These are phyloP conservation scores for Saturnispora sekii DNA, from an alignment of 805 yeast species.

Conservation along the genomic window DNA sequence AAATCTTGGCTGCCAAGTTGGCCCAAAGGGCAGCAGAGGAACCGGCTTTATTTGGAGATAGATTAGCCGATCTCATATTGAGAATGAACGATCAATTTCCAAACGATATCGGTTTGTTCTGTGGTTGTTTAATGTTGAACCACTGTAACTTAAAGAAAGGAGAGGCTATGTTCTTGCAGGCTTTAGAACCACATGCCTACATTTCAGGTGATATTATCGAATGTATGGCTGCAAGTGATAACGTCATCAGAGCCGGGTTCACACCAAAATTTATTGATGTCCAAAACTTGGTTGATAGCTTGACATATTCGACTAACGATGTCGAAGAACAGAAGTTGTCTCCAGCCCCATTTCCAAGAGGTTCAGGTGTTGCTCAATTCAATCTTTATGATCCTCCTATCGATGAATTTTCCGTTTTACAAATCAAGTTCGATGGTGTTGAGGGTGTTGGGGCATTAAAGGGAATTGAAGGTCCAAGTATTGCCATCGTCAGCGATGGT, in stretches of 20 bases:
- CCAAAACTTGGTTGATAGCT: slow-evolving; percentile 75
- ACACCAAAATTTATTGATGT: slow-evolving; percentile 99
- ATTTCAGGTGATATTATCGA: slow-evolving; percentile 96
- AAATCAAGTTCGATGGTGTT: slow-evolving; percentile 50
- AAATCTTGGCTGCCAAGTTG: slow-evolving; percentile 48
- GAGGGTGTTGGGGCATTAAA: slow-evolving; percentile 47
- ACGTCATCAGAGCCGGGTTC: slow-evolving; percentile 97
- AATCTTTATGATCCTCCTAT: slow-evolving; percentile 90
- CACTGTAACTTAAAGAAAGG: slow-evolving; percentile 78
- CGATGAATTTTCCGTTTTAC: slow-evolving; percentile 90
- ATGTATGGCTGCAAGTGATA: slow-evolving; percentile 99
- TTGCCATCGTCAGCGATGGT: slow-evolving; percentile 78
- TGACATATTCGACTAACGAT: slow-evolving; percentile 80
- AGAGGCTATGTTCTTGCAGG: slow-evolving; percentile 93
- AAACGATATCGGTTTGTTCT: slow-evolving; percentile 86
- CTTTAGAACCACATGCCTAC: slow-evolving; percentile 97
- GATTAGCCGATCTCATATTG: slow-evolving; percentile 62
- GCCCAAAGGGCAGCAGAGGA: slow-evolving; percentile 52
- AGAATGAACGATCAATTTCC: slow-evolving; percentile 86
- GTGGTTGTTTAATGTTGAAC: slow-evolving; percentile 89
- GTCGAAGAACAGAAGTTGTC: slow-evolving; percentile 89
- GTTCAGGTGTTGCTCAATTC: slow-evolving; percentile 57
- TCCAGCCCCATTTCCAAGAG: slow-evolving; percentile 49
- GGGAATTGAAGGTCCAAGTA: slow-evolving; percentile 76
- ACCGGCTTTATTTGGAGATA: slow-evolving; percentile 48